phyloP scores from a whole-genome alignment of 495 filamentous ascomycete species.

The Xylona heveae region DNA sequence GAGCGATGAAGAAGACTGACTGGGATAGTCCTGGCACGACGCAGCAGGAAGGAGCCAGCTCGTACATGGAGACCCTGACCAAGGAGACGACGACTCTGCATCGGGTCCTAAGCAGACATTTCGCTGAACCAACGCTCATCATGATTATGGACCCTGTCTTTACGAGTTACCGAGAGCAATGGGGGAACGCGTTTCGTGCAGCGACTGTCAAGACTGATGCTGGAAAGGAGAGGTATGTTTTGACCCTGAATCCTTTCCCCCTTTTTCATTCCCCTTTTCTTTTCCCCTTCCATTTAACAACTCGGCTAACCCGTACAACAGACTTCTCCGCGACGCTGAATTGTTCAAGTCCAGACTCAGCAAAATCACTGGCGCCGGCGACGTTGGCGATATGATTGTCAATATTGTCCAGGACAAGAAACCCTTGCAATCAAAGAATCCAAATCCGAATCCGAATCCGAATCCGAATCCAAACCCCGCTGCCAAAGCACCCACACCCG shows the following conservation, averaged over 20 bases:
- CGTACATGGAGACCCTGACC: constrained; percentile 79
- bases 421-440: constrained; percentile 8
- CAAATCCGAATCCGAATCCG: background rate
- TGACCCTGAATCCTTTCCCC: too few species aligned
- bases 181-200: constrained; percentile 52
- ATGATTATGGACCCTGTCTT: constrained; percentile 90
- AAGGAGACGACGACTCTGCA: constrained; percentile 81
- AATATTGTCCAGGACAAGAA: constrained; percentile 45
- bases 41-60: constrained; percentile 24
- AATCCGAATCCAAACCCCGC: background rate
- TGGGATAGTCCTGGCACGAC: constrained; percentile 25
- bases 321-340: constrained; percentile 63
- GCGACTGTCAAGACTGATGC: constrained; percentile 40
- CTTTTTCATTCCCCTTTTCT: too few species aligned
- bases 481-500: too few species aligned
- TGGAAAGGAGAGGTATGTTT: constrained; percentile 50
- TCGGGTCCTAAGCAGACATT: constrained; percentile 65
- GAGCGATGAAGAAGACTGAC: constrained; percentile 50
- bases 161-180: constrained; percentile 63
- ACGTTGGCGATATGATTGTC: constrained; percentile 44
- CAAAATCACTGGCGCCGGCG: constrained; percentile 62
- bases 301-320: constrained; percentile 12
- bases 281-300: background rate
- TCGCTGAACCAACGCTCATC: constrained; percentile 53
- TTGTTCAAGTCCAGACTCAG: constrained; percentile 51